These are phyloP conservation scores for Cladophialophora chaetospira DNA, from an alignment of 2,329 filamentous ascomycete species.

Conservation along the genomic window DNA sequence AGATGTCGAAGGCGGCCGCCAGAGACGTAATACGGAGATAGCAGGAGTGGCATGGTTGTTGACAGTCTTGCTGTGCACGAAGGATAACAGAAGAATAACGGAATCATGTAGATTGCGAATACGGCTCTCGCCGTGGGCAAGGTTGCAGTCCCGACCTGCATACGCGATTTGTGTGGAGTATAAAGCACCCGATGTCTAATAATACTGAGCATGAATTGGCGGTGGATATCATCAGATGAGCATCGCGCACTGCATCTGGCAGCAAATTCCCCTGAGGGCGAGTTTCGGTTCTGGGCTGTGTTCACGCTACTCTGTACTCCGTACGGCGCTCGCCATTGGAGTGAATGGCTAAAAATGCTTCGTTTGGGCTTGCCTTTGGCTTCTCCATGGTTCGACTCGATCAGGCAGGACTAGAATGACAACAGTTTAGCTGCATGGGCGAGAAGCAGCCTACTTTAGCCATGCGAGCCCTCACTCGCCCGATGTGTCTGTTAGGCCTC, in stretches of 20 bases:
- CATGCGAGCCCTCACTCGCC: slow-evolving; percentile 10
- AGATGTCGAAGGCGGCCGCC: not conserved
- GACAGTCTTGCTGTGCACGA: no score
- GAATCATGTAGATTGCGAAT: not conserved
- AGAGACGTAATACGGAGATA: slow-evolving; percentile 2
- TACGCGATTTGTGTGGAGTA: no score
- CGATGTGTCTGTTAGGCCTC: slow-evolving; percentile 2
- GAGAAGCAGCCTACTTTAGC: slow-evolving; percentile 1
- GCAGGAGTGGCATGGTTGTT: not conserved
- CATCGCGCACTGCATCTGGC: slow-evolving; percentile 9
- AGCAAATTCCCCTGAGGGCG: slow-evolving; percentile 10
- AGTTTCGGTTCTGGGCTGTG: slow-evolving; percentile 7
- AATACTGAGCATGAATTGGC: not conserved
- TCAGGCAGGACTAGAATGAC: slow-evolving; percentile 11
- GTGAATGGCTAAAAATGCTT: slow-evolving; percentile 11
- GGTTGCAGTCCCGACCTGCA: no score
- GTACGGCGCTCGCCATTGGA: slow-evolving; percentile 9
- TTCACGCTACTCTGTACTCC: slow-evolving; percentile 9
- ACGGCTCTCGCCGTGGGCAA: not conserved
- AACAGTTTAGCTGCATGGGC: slow-evolving; percentile 8
- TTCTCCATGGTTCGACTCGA: slow-evolving; percentile 10
- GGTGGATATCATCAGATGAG: not conserved
- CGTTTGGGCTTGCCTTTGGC: not conserved
- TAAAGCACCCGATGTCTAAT: no score
- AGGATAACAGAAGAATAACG: not conserved